Evolutionary conservation across 2,329 filamentous ascomycete genomes (phyloP), one percentile per base, ranked within the genome.

Genomic region (Xylariaceae sp.): DNA sequence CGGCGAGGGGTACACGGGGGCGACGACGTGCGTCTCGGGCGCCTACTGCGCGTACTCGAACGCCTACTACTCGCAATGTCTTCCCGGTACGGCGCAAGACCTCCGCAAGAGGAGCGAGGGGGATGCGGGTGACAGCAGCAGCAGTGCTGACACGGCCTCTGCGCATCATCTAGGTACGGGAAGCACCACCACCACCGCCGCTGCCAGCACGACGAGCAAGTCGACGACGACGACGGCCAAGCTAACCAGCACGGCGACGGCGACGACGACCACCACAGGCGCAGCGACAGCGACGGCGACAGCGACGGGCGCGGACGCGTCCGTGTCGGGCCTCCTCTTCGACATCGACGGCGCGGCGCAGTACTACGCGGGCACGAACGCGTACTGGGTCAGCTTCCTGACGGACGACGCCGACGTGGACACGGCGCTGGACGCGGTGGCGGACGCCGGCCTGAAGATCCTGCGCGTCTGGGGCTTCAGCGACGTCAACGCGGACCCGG

Each of bases 401-500:
- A 67, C 60, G 31, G 66, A 65, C 35, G 57, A 73, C 40, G 60
- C 55, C 6, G 73, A 80, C 48, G 64, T 77, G 11, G 70, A 78
- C 45, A 55, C 58, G n/a, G 56, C 64, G 11, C 56, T 73, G 32
- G 55, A 63, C 38, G 63, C 74, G 45, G 50, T 77, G 12, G 49
- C 58, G 31, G 42, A 56, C 19, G 67, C 72, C 3, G 72, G 72
- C 1, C 65, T 70, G 39, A 75, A 73, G 50, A 69, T 79, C 38
- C 59, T 78, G 21, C 65, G 76, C 12, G 63, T 77, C 30, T 78
- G 75, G 75, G 73, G 74, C 4, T 80, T 80, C 60, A 77, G 77
- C 56, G 72, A 77, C 43, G 70, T 75, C 11, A 74, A 59, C 4
- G 43, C 54, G 3, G 51, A 52, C 10, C 62, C 62, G 1, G 47